Evolutionary conservation across 805 yeast species (phyloP), one percentile per base, ranked within the genome.

Genomic region (Kodamaea sagamina): DNA sequence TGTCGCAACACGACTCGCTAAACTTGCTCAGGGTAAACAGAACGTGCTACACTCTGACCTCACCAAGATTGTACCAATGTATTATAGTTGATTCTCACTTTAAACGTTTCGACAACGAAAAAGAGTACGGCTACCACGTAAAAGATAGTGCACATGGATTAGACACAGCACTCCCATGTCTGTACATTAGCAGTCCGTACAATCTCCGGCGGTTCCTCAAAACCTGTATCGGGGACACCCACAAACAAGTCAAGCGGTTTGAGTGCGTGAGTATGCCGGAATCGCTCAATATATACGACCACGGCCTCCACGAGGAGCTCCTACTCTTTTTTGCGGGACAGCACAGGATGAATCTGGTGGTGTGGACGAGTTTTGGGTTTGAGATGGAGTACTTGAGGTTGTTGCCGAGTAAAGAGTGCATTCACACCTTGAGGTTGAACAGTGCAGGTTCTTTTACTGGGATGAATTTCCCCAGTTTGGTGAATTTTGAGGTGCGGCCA

Each of bases 251-350:
- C 3, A 50, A 51, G 32, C 48, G 52, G 11, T 49, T 75, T 16
- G 64, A 59, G 36, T 61, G 71, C 39, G 52, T 66, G 1, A 54
- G 57, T 17, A 49, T 75, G 4, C 79, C 79, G 0, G 75, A 72
- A 46, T 68, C 74, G 17, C 60, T 72, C 19, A 64, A 67, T 32
- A 55, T 64, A 0, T 59, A 61, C 44, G 73, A 72, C 37, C 47
- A 54, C 21, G 62, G 61, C 4, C 53, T 67, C 31, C 54, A 58
- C 18, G 49, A 47, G 22, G 49, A 42, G 26, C 54, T 74, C 6
- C 39, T 48, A 4, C 41, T 44, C 4, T 65, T 64, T 24, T 62
- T 74, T 39, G 37, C 34, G 1, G 49, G 47, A 1, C 47, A 71
- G 41, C 31, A 32, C 9, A 48, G 51, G 43, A 57, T 61, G 40